Conservation (phyloP, 1,139 yeast genomes). For the Protomyces gravidus region DNA sequence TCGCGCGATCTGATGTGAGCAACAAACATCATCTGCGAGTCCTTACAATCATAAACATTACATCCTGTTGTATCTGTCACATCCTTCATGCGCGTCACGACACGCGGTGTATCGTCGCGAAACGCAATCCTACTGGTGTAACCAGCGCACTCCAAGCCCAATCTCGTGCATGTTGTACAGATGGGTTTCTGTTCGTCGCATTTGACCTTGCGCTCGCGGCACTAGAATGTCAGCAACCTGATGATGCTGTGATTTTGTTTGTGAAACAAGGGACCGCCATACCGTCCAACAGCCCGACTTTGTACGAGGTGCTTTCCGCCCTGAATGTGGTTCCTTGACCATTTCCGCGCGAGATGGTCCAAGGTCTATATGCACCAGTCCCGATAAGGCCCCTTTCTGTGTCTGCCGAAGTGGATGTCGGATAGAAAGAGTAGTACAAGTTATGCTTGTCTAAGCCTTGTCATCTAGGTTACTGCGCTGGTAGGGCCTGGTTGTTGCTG, state of each 20-base stretch:
- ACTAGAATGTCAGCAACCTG: background rate
- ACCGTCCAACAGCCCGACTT: slow-evolving; percentile 28
- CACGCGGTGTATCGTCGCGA: slow-evolving; percentile 28
- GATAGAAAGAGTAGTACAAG: too few relatives aligned
- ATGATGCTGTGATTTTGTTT: too few relatives aligned
- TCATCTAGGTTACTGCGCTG: too few relatives aligned
- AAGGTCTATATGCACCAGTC: too few relatives aligned
- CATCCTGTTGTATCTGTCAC: slow-evolving; percentile 19
- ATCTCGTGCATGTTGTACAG: slow-evolving; percentile 20
- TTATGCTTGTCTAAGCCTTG: too few relatives aligned
- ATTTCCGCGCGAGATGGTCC: background rate
- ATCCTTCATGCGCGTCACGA: slow-evolving; percentile 20
- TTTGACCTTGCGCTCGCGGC: slow-evolving; percentile 26
- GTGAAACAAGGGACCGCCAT: background rate
- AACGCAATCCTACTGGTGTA: slow-evolving; percentile 25
- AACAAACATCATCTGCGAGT: too few relatives aligned
- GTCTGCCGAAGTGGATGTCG: too few relatives aligned
- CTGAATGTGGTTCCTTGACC: slow-evolving; percentile 11
- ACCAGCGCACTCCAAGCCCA: slow-evolving; percentile 24
- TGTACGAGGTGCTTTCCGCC: slow-evolving; percentile 26
- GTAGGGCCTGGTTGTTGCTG: too few relatives aligned
- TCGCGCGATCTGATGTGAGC: background rate
- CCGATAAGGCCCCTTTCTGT: too few relatives aligned
- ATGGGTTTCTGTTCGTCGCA: slow-evolving; percentile 27
- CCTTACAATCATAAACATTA: slow-evolving; percentile 9